phyloP scores from a whole-genome alignment of 345 rosid genomes.

The Populus simonii region DNA sequence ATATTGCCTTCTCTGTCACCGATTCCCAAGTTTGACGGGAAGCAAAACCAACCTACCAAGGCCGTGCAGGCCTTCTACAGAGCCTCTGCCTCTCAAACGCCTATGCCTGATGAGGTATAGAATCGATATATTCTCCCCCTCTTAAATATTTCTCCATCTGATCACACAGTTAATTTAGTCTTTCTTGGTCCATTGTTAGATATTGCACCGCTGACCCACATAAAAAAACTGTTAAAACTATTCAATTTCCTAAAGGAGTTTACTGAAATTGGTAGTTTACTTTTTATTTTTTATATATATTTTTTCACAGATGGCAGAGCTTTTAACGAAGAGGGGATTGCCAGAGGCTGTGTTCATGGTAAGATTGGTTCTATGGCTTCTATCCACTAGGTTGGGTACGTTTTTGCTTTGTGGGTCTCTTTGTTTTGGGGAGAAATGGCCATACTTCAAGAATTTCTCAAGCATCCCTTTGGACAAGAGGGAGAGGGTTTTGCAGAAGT shows the following conservation, averaged over 20 bases:
- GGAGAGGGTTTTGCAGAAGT: slow-evolving; percentile 53
- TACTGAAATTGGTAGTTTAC: background rate
- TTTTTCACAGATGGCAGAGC: slow-evolving; percentile 42
- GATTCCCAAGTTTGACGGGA: slow-evolving; percentile 3
- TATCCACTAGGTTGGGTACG: slow-evolving; percentile 71
- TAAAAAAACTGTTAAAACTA: background rate
- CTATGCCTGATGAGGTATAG: slow-evolving; percentile 41
- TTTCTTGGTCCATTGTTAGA: too few species aligned
- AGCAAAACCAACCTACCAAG: slow-evolving; percentile 11
- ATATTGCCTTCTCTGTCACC: slow-evolving; percentile 46
- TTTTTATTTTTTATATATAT: background rate
- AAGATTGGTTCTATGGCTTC: slow-evolving; percentile 41
- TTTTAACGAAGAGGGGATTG: slow-evolving; percentile 21
- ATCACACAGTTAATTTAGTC: background rate
- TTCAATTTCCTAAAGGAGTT: background rate
- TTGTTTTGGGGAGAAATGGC: slow-evolving; percentile 46
- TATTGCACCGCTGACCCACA: background rate
- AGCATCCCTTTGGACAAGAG: slow-evolving; percentile 49
- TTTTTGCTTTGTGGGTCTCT: slow-evolving; percentile 60
- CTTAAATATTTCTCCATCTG: background rate
- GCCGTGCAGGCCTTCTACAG: slow-evolving; percentile 39
- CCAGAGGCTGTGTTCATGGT: slow-evolving; percentile 32
- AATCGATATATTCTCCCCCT: background rate
- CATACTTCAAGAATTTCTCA: slow-evolving; percentile 45
- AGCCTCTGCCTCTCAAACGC: slow-evolving; percentile 45